phyloP scores from a whole-genome alignment of 1,284 basidiomycete species.

The Singerocomus rubriflavus region DNA sequence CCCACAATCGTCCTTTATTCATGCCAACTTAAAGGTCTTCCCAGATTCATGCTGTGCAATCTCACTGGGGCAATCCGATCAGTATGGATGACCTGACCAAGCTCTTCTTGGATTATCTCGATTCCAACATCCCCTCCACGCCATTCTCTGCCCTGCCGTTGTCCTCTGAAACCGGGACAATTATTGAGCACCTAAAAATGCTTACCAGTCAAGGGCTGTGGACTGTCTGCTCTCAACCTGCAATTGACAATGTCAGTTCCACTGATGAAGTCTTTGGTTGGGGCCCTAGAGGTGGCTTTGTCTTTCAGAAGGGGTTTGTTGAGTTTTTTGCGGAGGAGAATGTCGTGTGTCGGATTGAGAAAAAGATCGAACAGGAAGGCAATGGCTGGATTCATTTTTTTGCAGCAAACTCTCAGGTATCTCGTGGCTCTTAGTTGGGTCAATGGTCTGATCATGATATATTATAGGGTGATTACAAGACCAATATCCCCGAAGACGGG shows the following conservation, averaged over 20 bases:
- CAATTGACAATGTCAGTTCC: conserved; percentile 79
- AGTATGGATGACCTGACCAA: conserved; percentile 68
- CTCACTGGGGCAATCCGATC: conserved; percentile 82
- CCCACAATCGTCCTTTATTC: neutral
- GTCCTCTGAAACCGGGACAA: conserved; percentile 80
- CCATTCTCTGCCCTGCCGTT: conserved; percentile 91
- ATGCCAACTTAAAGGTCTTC: neutral
- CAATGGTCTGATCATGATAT: neutral
- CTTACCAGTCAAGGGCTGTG: conserved; percentile 83
- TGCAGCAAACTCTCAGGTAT: conserved; percentile 76
- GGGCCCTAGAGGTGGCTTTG: conserved; percentile 89
- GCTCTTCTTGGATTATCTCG: conserved; percentile 81
- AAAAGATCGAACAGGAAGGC: conserved; percentile 52
- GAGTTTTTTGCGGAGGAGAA: conserved; percentile 84
- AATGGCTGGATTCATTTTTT: conserved; percentile 79
- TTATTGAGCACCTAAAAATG: conserved; percentile 74
- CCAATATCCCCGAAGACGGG: conserved; percentile 76
- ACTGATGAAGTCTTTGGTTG: conserved; percentile 84
- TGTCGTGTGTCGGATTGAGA: conserved; percentile 66
- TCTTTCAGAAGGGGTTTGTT: conserved; percentile 97
- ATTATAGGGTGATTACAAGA: conserved; percentile 72
- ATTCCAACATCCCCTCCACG: conserved; percentile 65
- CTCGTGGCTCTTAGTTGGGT: conserved; percentile 16
- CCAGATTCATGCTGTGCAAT: conserved; percentile 64
- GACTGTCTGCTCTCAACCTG: conserved; percentile 97